Evolutionary conservation across 345 rosid genomes (phyloP).

Genomic region (Hevea brasiliensis): DNA sequence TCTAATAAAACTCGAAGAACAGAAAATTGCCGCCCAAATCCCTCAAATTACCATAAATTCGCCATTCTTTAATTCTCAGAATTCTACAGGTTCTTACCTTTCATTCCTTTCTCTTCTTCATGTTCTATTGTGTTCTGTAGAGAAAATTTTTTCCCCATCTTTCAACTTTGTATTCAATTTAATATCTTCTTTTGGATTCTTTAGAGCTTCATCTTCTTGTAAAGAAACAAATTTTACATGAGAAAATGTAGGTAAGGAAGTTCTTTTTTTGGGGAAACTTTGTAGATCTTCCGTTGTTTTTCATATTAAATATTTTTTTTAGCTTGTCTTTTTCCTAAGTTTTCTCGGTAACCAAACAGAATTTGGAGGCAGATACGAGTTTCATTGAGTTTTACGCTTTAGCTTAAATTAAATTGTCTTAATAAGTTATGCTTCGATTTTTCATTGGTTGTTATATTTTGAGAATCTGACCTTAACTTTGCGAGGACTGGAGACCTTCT

Average conservation of each 20-base stretch:
- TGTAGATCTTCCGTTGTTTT: too few species aligned
- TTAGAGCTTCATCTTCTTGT: too few species aligned
- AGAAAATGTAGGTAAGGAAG: too few species aligned
- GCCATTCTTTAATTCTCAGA: neutral
- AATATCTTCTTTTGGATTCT: too few species aligned
- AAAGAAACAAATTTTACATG: too few species aligned
- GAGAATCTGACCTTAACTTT: too few species aligned
- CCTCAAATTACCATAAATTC: neutral
- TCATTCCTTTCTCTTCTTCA: neutral
- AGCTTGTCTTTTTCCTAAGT: neutral
- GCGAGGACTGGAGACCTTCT: too few species aligned
- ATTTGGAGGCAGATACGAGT: neutral
- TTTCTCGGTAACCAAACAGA: neutral
- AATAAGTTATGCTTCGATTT: neutral
- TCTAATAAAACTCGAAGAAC: neutral
- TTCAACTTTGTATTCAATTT: neutral
- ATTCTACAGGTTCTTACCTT: neutral
- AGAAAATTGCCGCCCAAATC: conserved; percentile 2
- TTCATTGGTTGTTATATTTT: too few species aligned
- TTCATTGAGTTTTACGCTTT: neutral
- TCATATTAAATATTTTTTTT: too few species aligned
- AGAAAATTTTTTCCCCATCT: neutral
- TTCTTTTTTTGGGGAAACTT: too few species aligned
- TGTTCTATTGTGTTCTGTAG: neutral
- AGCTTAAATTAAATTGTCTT: neutral